Percentiles rank a stretch among this genome's conserved stretches.
Conservation (phyloP, 2,329 filamentous ascomycete genomes). For the Colletotrichum magnum region DNA sequence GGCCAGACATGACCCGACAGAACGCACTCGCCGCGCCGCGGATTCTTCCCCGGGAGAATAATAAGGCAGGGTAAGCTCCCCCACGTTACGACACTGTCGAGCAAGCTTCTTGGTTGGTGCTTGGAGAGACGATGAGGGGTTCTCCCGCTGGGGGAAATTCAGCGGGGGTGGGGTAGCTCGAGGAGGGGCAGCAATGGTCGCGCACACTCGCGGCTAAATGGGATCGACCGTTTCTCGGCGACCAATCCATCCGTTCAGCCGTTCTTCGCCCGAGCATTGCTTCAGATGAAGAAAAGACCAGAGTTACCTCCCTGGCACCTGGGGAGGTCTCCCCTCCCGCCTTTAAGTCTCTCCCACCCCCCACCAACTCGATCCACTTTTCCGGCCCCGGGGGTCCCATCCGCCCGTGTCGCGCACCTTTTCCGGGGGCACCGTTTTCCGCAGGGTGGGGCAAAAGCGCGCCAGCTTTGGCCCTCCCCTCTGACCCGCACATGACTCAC, state of each 20-base stretch:
- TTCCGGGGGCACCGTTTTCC: background rate
- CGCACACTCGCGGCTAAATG: constrained; percentile 32
- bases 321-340: background rate
- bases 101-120: background rate
- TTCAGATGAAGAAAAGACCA: background rate
- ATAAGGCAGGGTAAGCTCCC: constrained; percentile 17
- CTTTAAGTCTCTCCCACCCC: background rate
- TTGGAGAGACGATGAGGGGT: constrained; percentile 4
- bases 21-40: constrained; percentile 16
- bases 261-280: background rate
- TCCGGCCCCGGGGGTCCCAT: background rate
- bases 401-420: background rate
- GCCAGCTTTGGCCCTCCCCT: background rate
- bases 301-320: background rate
- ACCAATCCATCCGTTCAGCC: constrained; percentile 7
- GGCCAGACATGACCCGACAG: constrained; percentile 14
- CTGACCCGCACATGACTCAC: background rate
- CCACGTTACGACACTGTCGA: too few species aligned
- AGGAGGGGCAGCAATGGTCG: constrained; percentile 22
- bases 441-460: background rate
- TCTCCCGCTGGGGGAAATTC: constrained; percentile 13
- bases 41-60: constrained; percentile 3
- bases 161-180: constrained; percentile 22
- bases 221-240: background rate
- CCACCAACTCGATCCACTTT: background rate